Base-by-base conservation (phyloP, 2,329 filamentous ascomycete species). In the Lecanicillium sp. region DNA sequence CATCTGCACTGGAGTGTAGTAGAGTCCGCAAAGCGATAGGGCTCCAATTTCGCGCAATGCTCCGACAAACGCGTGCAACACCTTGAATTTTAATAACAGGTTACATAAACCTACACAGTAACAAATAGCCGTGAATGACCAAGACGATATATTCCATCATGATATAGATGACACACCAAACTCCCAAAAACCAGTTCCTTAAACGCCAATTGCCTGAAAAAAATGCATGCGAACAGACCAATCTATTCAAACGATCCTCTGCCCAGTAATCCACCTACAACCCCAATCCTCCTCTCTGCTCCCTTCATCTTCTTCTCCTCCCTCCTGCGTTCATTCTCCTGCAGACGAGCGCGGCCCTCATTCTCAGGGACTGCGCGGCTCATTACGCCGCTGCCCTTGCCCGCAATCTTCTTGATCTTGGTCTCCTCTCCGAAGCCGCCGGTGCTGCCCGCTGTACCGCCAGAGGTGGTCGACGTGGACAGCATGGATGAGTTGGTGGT, bases 401-500 rank as follows among this genome's bases (percentile, higher is more conserved):
- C 68, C 3, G 74, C 76, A 8, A 65, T 74, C 60, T 75, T 79
- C 56, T 74, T 77, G 40, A 80, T 68, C 60, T 74, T 77, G 41
- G 60, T 65, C 6, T 69, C 65, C n/a, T 68, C 67, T 27, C 66
- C 66, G 34, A 64, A 64, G 32, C 62, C 62, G 15, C 60, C 59
- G 36, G 49, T 52, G 25, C 50, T 53, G 36, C 46, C 42, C 7
- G 35, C 34, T n/a, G 35, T 36, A 18, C 41, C 34, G 17, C 38
- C 37, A 7, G 47, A 29, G 9, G 44, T 50, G n/a, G 48, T 43
- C 5, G 56, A 59, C 1, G 55, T 57, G n/a, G 56, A 55, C 29
- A 55, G 52, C 4, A 69, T 55, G 13, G 72, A 60, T 18, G 73
- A 77, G 53, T 80, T 81, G 11, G 81, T 82, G 1, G 85, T 90